Evolutionary conservation across 1,139 yeast species (phyloP).

Genomic region (Kazachstania sp.): DNA sequence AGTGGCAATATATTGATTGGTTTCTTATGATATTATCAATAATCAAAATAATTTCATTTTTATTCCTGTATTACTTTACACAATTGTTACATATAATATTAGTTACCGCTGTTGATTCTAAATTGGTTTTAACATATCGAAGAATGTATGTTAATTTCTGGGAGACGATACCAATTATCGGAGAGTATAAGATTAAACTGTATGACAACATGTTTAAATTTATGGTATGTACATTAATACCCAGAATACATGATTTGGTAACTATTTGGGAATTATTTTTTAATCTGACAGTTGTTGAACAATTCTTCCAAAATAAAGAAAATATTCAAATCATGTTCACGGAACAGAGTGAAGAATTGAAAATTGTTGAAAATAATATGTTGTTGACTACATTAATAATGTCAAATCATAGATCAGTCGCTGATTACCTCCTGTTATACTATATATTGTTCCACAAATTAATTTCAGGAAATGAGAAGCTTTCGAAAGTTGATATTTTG

Average conservation of each 20-base stretch:
- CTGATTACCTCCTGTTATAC: slow-evolving; percentile 25
- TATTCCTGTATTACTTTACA: background rate
- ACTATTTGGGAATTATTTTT: slow-evolving; percentile 13
- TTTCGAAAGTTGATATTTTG: background rate
- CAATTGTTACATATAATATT: background rate
- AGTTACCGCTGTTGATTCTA: background rate
- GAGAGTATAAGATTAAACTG: slow-evolving; percentile 7
- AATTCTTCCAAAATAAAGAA: slow-evolving; percentile 12
- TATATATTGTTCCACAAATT: slow-evolving; percentile 11
- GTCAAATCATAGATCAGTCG: slow-evolving; percentile 29
- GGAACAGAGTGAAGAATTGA: slow-evolving; percentile 18
- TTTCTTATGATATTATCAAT: background rate
- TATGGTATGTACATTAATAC: slow-evolving; percentile 1
- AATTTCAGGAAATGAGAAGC: background rate
- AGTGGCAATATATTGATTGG: slow-evolving; percentile 5
- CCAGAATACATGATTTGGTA: background rate
- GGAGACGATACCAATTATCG: slow-evolving; percentile 20
- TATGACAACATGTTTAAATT: slow-evolving; percentile 7
- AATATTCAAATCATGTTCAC: slow-evolving; percentile 20
- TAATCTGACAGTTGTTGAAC: slow-evolving; percentile 15
- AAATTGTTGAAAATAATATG: slow-evolving; percentile 7
- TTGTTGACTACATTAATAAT: slow-evolving; percentile 21
- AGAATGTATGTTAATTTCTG: slow-evolving; percentile 7
- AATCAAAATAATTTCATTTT: background rate
- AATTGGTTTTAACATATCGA: background rate